Conservation (phyloP, 306 rosid genomes). For the Nissolia schottii region DNA sequence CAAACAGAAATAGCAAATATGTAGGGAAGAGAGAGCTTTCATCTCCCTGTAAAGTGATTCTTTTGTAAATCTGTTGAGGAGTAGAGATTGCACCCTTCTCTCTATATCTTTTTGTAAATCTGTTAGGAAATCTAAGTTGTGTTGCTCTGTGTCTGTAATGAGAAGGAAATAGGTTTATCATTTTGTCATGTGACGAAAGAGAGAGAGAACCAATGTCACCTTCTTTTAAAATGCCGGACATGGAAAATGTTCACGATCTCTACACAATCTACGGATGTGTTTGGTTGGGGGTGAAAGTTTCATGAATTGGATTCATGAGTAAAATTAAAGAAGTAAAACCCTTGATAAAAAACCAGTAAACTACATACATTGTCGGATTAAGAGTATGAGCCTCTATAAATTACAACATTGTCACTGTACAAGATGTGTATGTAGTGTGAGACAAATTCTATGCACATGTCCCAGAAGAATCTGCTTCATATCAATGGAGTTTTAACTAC, state of each 20-base stretch:
- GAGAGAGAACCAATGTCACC: not conserved
- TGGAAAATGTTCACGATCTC: not conserved
- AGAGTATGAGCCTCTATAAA: conserved; percentile 6
- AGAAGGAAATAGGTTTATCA: not conserved
- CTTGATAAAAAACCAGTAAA: not conserved
- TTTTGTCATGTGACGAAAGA: not conserved
- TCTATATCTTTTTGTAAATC: not conserved
- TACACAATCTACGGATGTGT: not conserved
- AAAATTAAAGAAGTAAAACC: not conserved
- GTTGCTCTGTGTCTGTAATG: not conserved
- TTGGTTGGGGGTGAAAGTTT: too few species aligned
- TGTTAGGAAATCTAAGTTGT: not conserved
- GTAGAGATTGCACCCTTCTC: not conserved
- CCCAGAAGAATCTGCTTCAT: conserved; percentile 21
- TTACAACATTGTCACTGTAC: conserved; percentile 38
- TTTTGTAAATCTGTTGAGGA: not conserved
- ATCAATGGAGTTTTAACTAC: conserved; percentile 1
- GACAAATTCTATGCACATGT: conserved; percentile 7
- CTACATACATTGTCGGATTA: not conserved
- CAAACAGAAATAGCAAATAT: not conserved
- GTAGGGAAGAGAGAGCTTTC: not conserved
- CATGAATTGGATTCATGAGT: too few species aligned
- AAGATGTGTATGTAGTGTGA: conserved; percentile 25
- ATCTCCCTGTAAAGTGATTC: not conserved
- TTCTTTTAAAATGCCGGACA: not conserved